Conservation (phyloP, 108 stramenopile species). For the Seminavis robusta region DNA sequence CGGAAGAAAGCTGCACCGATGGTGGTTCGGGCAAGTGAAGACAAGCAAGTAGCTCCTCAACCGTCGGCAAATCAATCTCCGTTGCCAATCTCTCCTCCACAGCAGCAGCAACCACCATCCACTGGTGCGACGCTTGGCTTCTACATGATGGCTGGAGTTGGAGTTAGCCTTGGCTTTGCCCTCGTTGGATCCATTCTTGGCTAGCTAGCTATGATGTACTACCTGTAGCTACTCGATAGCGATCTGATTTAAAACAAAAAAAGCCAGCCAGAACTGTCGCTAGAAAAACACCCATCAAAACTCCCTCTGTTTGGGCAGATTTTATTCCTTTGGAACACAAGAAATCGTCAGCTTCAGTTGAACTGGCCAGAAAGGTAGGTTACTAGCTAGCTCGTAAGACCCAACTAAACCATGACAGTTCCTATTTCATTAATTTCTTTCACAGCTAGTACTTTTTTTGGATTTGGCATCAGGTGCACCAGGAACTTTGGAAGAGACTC, state of each 20-base stretch:
- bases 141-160: constrained; percentile 71
- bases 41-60: constrained; percentile 15
- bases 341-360: background rate
- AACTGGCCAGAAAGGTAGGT: background rate
- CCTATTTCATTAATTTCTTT: background rate
- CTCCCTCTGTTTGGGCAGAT: no score
- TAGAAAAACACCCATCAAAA: no score
- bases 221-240: background rate
- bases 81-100: constrained; percentile 46
- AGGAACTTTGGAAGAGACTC: constrained; percentile 24
- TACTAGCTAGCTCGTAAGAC: background rate
- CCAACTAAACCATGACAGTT: background rate
- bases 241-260: background rate
- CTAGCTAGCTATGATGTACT: background rate
- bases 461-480: background rate
- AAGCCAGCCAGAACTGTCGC: background rate
- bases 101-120: constrained; percentile 49
- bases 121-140: constrained; percentile 59
- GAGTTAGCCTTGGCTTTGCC: constrained; percentile 63
- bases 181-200: constrained; percentile 69
- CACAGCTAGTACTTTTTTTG: background rate
- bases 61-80: constrained; percentile 12
- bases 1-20: constrained; percentile 20
- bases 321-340: background rate
- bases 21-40: background rate